phyloP scores from a whole-genome alignment of 2,329 filamentous ascomycete species.

The Penicillium nordicum region DNA sequence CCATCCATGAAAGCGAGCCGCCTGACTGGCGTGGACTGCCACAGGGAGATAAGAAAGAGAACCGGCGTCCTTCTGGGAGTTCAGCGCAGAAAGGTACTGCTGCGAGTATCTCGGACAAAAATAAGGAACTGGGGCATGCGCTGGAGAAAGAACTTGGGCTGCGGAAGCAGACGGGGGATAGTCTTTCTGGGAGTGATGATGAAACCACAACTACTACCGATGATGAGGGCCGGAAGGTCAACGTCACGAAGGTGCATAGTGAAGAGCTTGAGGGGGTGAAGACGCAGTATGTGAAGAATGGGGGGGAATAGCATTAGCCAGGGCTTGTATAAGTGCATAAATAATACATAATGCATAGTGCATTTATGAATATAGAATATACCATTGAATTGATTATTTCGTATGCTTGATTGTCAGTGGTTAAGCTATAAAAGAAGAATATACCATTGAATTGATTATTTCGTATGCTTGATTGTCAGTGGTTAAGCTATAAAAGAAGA shows the following conservation, averaged over 20 bases:
- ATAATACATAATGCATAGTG: background rate
- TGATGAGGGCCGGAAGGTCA: slow-evolving; percentile 23
- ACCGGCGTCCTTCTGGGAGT: slow-evolving; percentile 1
- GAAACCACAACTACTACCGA: slow-evolving; percentile 24
- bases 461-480: too few relatives aligned
- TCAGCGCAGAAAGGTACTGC: background rate
- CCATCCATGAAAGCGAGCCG: slow-evolving; percentile 65
- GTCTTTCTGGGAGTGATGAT: slow-evolving; percentile 66
- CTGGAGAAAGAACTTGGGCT: slow-evolving; percentile 63
- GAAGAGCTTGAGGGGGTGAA: slow-evolving; percentile 41
- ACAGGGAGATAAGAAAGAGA: slow-evolving; percentile 30
- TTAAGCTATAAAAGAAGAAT: too few relatives aligned
- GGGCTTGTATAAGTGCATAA: background rate
- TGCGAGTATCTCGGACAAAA: background rate
- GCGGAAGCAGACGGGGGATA: slow-evolving; percentile 61
- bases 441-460: too few relatives aligned
- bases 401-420: too few relatives aligned
- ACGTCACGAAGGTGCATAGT: slow-evolving; percentile 28
- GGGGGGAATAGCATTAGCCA: background rate
- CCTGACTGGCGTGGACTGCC: slow-evolving; percentile 69
- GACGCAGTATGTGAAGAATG: slow-evolving; percentile 30
- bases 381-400: background rate
- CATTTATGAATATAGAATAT: background rate
- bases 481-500: too few relatives aligned
- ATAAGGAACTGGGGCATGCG: slow-evolving; percentile 9